These are phyloP conservation scores for Lichtheimia hyalospora DNA, from an alignment of 371 early-diverging fungal species.

Conservation along the genomic window DNA sequence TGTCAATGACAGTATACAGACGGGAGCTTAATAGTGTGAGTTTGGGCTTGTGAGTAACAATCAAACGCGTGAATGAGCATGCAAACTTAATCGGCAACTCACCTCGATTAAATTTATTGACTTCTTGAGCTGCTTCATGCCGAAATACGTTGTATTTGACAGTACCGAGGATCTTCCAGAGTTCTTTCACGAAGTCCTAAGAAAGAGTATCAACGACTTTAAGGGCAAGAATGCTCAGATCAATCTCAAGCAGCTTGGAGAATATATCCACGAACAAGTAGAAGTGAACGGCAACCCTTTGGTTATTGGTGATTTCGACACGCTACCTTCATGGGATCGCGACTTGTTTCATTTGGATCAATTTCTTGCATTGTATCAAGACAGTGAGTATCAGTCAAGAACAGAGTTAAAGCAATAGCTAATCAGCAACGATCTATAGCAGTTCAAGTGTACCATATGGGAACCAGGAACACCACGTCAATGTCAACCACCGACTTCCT, in stretches of 20 bases:
- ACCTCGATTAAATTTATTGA: too few relatives aligned
- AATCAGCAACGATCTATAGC: background rate
- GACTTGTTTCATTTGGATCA: conserved; percentile 21
- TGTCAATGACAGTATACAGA: too few relatives aligned
- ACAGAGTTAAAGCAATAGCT: too few relatives aligned
- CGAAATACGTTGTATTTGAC: conserved; percentile 1
- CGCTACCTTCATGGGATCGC: conserved; percentile 25
- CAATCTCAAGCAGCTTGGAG: background rate
- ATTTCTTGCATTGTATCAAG: background rate
- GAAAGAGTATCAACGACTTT: conserved; percentile 13
- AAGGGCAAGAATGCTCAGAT: background rate
- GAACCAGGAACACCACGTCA: too few relatives aligned
- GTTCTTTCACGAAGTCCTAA: conserved; percentile 7
- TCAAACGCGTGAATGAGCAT: too few relatives aligned
- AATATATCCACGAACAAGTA: conserved; percentile 30
- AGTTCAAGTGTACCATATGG: background rate
- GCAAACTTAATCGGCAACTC: too few relatives aligned
- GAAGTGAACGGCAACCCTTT: conserved; percentile 42
- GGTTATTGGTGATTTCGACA: conserved; percentile 45
- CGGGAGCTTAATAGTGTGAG: too few relatives aligned
- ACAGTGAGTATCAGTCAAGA: background rate
- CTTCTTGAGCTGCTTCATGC: background rate
- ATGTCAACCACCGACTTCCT: too few relatives aligned
- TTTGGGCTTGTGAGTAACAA: too few relatives aligned
- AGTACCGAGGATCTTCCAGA: conserved; percentile 4